Evolutionary conservation across 2,329 filamentous ascomycete genomes (phyloP), one percentile per base, ranked within the genome.

Genomic region (Xylaria sp.): DNA sequence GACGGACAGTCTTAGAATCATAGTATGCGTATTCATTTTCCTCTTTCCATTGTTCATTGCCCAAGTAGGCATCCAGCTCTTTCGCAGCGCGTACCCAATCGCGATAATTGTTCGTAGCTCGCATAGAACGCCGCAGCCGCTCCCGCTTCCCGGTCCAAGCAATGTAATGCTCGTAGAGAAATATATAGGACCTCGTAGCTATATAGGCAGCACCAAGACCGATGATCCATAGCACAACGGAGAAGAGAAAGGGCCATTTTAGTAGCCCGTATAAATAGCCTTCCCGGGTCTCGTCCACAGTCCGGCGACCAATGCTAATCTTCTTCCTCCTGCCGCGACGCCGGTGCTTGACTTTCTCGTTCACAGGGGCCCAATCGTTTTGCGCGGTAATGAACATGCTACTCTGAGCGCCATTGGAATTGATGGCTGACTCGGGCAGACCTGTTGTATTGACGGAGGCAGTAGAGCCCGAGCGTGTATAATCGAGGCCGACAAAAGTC

Each of bases 281-380:
- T 82, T 99, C 96, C 73, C 96, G 86, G 2, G 95, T 98, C 84
- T 99, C 96, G 78, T 99, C 96, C 76, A 90, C 93, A 71, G 88
- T 91, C 66, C 92, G 85, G 23, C 85, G 85, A 36, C 87, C 86
- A 6, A 85, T 75, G 48, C 75, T 77, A 66, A 76, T 81, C 74
- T 76, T 78, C 69, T 77, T 80, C 67, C 75, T 73, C 63, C 84
- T 81, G 46, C 80, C 80, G 70, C 80, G 82, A 70, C 81, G 76
- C 74, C 79, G 76, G 23, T 79, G 77, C 76, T 80, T 83, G 74
- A 94, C 86, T 66, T 87, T 90, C 77, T 95, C 89, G 74, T 92
- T 90, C 13, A 98, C 89, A 0, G 96, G 96, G 17, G 93, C 90
- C 96, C 96, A 99, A 83, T 99, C 96, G 79, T 97, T 97, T 77